phyloP scores from a whole-genome alignment of 257 asterid species.

The Forsythia suspensa region DNA sequence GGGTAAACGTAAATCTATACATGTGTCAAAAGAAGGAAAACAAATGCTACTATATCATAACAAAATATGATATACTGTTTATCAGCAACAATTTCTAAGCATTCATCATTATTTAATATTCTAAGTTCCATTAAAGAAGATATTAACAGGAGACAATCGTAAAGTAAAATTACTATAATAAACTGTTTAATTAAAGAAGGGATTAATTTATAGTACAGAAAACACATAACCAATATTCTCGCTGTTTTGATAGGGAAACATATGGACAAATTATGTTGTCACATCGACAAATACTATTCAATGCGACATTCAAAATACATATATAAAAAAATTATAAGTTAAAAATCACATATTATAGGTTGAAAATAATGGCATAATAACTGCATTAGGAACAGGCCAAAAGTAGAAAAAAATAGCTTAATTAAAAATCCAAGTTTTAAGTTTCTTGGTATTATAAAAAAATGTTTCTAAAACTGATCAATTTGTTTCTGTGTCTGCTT shows the following conservation, averaged over 20 bases:
- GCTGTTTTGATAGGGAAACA: constrained; percentile 66
- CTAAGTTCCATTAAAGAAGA: constrained; percentile 4
- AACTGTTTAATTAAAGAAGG: neutral
- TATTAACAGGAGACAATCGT: constrained; percentile 22
- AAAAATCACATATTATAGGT: neutral
- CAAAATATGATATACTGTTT: no score
- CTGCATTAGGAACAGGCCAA: constrained; percentile 33
- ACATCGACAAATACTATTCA: constrained; percentile 43
- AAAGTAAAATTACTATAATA: constrained; percentile 4
- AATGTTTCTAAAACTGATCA: constrained; percentile 26
- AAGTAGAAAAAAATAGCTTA: constrained; percentile 19
- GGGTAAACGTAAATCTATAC: neutral
- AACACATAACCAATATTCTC: constrained; percentile 63
- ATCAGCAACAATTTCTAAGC: neutral
- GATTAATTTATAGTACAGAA: constrained; percentile 15
- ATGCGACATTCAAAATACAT: constrained; percentile 9
- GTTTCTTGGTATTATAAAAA: constrained; percentile 29
- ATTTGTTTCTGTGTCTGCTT: constrained; percentile 46
- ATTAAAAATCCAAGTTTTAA: constrained; percentile 12
- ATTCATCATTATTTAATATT: constrained; percentile 2
- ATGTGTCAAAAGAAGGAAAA: neutral
- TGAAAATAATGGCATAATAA: constrained; percentile 20
- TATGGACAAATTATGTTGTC: constrained; percentile 63
- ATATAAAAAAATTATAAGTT: neutral
- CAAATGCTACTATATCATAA: neutral